Evolutionary conservation across 2,329 filamentous ascomycete genomes (phyloP), one percentile per base, ranked within the genome.

Genomic region (Xylaria sp.): DNA sequence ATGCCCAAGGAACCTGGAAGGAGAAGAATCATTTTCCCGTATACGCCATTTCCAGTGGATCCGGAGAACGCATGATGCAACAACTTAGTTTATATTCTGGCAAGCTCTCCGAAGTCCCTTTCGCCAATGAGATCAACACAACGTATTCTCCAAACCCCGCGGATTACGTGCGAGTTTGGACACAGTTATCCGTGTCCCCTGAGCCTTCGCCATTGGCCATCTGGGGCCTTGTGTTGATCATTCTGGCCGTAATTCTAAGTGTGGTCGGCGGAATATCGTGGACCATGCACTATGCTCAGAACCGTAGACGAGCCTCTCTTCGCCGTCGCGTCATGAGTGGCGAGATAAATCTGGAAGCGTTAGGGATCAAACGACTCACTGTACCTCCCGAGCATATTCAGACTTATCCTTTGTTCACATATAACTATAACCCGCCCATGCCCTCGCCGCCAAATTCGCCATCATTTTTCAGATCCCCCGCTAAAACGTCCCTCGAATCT

Each of bases 301-400:
- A 87, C 35, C 83, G 86, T 48, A 87, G 92, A 29, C 87, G 93
- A 8, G 82, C 82, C 23, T 81, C 81, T 1, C 79, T 98, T 10
- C 86, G 87, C 52, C 84, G 86, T 48, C 87, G 93, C 11, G 89
- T 97, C 15, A 82, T 86, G 60, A 83, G 81, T 7, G 93, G 94
- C 54, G 90, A 97, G 68, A 88, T 96, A 19, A 91, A 97, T 71
- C 81, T 97, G 3, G 93, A 97, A 75, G 87, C 87, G 2, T 83
- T 97, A 67, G 93, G 93, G 1, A 91, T 97, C 68, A 94, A 92
- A 72, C 85, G 90, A 13, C 78, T 97, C 23, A 91, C 86, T 2
- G 91, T 97, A 0, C 92, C 94, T 1, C 79, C 83, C 46, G 78
- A 87, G 8, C 81, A 92, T 38, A 82, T 98, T 23, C 83, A 90